Evolutionary conservation across 1,139 yeast species (phyloP), one percentile per base, ranked within the genome.

Genomic region (Pneumocystis carinii): DNA sequence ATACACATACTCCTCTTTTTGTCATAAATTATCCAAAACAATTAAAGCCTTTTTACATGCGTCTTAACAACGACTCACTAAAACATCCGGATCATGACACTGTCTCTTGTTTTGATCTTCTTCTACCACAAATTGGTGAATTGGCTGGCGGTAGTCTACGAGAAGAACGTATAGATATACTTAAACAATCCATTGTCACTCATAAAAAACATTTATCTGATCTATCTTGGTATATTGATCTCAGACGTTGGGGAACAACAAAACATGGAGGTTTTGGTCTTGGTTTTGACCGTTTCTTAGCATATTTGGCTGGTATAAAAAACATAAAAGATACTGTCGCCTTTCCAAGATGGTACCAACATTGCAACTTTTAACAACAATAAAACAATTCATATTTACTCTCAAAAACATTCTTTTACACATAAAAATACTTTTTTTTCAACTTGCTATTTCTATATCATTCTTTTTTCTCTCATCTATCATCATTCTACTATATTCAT

Each of bases 221-320:
- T 5, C 61, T 71, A 6, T 78, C 76, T 1, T 94, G 99, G 99
- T 94, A 90, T 72, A 70, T 86, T 38, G 80, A 83, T 2, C 77
- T 87, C 10, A 78, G 98, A 65, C 77, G 77, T 67, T 84, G 87
- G 68, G 98, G 97, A 0, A 77, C 87, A 5, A 85, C 85, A 42
- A 96, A 97, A 0, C 97, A 90, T 72, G 98, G 98, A 59, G 99
- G 99, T 0, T 94, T 87, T 74, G 99, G 99, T 0, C 78, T 94
- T 78, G 99, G 99, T 0, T 84, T 90, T 69, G 98, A 94, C 72
- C 77, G 99, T 66, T 75, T 92, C 57, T 74, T 94, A 19, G 83
- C 87, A 60, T 90, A 85, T 69, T 75, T 89, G 63, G 77, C 83
- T 7, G 92, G 86, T 2, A 74, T 79, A 39, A 95, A 87, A 59